Base-by-base conservation (phyloP, 2,329 filamentous ascomycete genomes). In the Ilyonectria mors-panacis region DNA sequence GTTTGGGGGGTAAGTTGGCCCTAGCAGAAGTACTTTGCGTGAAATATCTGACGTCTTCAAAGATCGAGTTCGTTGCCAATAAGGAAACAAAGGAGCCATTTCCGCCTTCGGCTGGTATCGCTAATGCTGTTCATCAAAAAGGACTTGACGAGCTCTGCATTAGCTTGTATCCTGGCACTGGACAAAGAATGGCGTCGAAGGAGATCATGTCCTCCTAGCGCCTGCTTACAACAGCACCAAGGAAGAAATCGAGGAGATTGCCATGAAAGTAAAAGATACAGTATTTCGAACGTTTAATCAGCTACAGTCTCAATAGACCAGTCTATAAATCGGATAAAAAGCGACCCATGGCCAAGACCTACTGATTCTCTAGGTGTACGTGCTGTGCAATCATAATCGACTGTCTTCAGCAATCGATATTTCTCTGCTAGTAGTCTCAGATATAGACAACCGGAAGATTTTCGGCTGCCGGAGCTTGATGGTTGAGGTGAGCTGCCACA, bases 141-240 rank as follows among this genome's bases (percentile, higher is more conserved):
- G 78, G 90, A 1, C 75, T 85, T 9, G 73, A 79, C 4, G 66
- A 69, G 17, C 83, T 86, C 51, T 82, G 85, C 48, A 85, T 83
- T 4, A 84, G 86, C 62, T 83, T 92, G 3, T 87, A 74, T 44
- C 75, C 75, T 7, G 74, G 73, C 4, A 74, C 44, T 2, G 75
- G 4, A 75, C 72, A 1, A 66, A 67, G 21, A 68, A 76, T 23
- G 75, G 75, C 1, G 35, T 68, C 10, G 28, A 51, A 0, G 75
- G 75, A 9, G 75, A 77, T n/a, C 70, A 76, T 6, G 67, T 74
- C 12, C 55, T 75, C 6, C 60, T 77, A 6, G 67, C 73, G 4
- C 75, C 87, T 3, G 83, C 89, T 1, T 91, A 84, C 67, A 85
- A 64, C 76, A 80, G 10, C 75, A 80, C 50, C 74, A 78, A 68